Conservation (phyloP, 2,329 filamentous ascomycete genomes). For the Botryotinia globosa region DNA sequence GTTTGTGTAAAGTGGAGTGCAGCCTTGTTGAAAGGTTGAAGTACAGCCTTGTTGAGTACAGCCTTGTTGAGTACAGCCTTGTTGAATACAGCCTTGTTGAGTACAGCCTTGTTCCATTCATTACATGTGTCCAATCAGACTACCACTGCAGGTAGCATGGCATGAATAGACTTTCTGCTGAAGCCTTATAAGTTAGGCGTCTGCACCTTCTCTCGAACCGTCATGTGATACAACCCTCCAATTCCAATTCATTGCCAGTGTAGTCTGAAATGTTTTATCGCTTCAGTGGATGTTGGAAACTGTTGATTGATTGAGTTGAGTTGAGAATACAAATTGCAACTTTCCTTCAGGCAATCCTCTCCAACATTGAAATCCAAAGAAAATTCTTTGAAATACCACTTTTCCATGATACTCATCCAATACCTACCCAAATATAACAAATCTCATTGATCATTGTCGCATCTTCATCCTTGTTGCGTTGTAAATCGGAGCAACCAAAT, state of each 20-base stretch:
- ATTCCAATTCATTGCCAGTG: not conserved
- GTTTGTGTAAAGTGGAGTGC: not conserved
- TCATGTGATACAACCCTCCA: not conserved
- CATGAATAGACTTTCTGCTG: fast-evolving
- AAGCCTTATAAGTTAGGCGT: not conserved
- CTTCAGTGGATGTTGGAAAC: not conserved
- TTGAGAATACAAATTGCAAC: conserved; percentile 2
- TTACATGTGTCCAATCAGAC: not conserved
- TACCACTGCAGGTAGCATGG: not conserved
- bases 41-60: not conserved
- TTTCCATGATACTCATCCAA: conserved; percentile 1
- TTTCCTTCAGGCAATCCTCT: not conserved
- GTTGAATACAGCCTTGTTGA: not conserved
- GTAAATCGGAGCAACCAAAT: not conserved
- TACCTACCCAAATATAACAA: not conserved
- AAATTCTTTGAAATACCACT: not conserved
- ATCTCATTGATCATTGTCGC: conserved; percentile 4
- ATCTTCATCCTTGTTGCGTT: conserved; percentile 16
- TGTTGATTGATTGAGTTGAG: not conserved
- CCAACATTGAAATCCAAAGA: not conserved
- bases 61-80: not conserved
- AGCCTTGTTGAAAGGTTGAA: not conserved
- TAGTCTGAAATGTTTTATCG: not conserved
- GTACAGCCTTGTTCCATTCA: not conserved
- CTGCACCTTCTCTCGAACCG: not conserved